Conservation (phyloP, 192 early-diverging fungal genomes). For the Coemansia sp. region DNA sequence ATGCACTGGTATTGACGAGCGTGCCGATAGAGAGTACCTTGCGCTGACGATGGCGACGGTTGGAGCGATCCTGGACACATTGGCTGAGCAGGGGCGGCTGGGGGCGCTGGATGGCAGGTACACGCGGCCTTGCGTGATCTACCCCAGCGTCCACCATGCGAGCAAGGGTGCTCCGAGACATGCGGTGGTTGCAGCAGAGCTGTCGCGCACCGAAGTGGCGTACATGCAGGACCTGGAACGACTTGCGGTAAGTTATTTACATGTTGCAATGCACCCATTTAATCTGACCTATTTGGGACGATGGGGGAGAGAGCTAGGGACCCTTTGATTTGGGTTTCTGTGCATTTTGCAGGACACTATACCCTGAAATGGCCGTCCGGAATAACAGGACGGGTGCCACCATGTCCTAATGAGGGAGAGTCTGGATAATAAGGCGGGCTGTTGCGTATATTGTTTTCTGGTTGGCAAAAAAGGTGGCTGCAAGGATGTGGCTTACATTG, state of each 20-base stretch:
- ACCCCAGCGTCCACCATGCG: slow-evolving; percentile 23
- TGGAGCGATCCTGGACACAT: slow-evolving; percentile 25
- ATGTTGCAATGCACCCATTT: not conserved
- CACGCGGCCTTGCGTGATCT: slow-evolving; percentile 35
- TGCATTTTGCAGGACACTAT: slow-evolving; percentile 2
- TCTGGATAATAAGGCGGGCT: not conserved
- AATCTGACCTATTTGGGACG: not conserved
- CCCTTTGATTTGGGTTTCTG: not conserved
- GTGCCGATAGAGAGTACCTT: slow-evolving; percentile 15
- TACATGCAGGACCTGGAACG: slow-evolving; percentile 53
- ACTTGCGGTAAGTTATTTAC: slow-evolving; percentile 23
- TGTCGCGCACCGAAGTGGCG: slow-evolving; percentile 49
- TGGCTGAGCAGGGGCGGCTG: slow-evolving; percentile 30
- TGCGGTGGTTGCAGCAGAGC: slow-evolving; percentile 32
- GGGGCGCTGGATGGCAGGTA: slow-evolving; percentile 30
- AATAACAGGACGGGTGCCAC: too few relatives aligned
- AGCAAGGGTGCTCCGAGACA: slow-evolving; percentile 16
- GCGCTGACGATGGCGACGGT: slow-evolving; percentile 35
- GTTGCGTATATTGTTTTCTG: not conserved
- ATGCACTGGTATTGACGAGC: not conserved
- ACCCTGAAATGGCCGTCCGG: too few relatives aligned
- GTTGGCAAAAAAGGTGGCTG: not conserved
- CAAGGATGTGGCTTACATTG: not conserved
- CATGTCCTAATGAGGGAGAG: too few relatives aligned
- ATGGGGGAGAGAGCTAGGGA: not conserved